Percentiles rank a stretch among this genome's conserved stretches.
Conservation (phyloP, 2,329 filamentous ascomycete species). For the Trichoderma oligosporum region DNA sequence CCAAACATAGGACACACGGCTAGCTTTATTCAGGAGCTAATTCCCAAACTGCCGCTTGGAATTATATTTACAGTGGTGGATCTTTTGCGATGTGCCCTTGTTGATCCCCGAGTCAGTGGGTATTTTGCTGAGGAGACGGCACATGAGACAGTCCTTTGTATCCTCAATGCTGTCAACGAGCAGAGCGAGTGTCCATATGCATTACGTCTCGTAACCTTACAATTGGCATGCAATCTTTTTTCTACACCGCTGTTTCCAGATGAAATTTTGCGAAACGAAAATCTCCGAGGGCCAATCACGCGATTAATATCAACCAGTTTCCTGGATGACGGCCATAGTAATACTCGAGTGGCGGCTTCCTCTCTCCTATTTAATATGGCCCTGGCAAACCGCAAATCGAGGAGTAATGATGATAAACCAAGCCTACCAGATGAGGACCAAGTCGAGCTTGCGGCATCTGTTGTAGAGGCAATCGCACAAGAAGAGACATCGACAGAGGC, state of each 20-base stretch:
- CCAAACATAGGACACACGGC: conserved; percentile 67
- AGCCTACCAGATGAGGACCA: conserved; percentile 65
- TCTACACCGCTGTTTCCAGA: conserved; percentile 66
- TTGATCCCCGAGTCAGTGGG: conserved; percentile 73
- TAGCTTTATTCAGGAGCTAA: conserved; percentile 54
- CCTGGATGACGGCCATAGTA: conserved; percentile 69
- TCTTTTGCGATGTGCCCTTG: conserved; percentile 71
- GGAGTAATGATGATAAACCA: conserved; percentile 55
- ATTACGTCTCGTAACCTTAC: conserved; percentile 75
- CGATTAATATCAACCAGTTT: conserved; percentile 72
- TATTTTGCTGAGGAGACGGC: conserved; percentile 74
- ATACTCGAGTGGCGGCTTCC: conserved; percentile 74
- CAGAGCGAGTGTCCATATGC: conserved; percentile 67
- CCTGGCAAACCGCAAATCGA: conserved; percentile 62
- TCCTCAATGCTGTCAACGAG: conserved; percentile 59
- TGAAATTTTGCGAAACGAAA: conserved; percentile 52
- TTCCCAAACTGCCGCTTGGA: conserved; percentile 56
- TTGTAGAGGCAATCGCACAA: conserved; percentile 67
- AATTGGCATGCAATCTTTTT: conserved; percentile 83
- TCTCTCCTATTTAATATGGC: conserved; percentile 82
- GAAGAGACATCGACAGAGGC: conserved; percentile 65
- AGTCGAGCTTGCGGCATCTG: conserved; percentile 74
- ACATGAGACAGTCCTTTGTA: conserved; percentile 58
- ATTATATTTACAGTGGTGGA: conserved; percentile 80
- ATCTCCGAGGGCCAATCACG: conserved; percentile 57